Conservation (phyloP, 2,329 filamentous ascomycete genomes). For the Ophiostoma himal-ulmi region DNA sequence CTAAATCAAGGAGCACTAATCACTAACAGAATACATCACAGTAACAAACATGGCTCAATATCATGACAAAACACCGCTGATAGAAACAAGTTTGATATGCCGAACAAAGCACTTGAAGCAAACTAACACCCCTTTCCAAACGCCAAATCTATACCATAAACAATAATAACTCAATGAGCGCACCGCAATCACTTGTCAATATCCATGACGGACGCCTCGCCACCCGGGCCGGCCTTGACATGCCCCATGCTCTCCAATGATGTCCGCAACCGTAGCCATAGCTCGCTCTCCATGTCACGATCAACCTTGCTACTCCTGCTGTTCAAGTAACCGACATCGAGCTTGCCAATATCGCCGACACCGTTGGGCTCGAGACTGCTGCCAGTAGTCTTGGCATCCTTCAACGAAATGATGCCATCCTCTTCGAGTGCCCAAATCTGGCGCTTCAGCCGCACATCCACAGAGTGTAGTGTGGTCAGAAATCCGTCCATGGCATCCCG, state of each 20-base stretch:
- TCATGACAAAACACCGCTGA: background rate
- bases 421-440: slow-evolving; percentile 78
- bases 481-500: slow-evolving; percentile 60
- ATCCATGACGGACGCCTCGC: background rate
- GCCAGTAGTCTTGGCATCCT: slow-evolving; percentile 28
- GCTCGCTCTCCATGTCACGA: slow-evolving; percentile 74
- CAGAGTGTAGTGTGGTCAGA: slow-evolving; percentile 64
- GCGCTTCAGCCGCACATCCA: slow-evolving; percentile 68
- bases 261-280: slow-evolving; percentile 59
- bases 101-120: background rate
- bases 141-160: background rate
- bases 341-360: slow-evolving; percentile 49
- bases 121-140: background rate
- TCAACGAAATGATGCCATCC: slow-evolving; percentile 62
- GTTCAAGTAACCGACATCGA: slow-evolving; percentile 88
- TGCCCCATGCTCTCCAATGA: slow-evolving; percentile 43
- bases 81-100: background rate
- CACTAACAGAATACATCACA: too few relatives aligned
- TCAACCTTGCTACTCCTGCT: slow-evolving; percentile 76
- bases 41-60: too few relatives aligned
- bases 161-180: background rate
- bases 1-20: too few relatives aligned
- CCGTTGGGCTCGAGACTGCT: slow-evolving; percentile 46
- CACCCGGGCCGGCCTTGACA: background rate
- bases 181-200: slow-evolving; percentile 6